phyloP scores from a whole-genome alignment of 768 basidiomycete species.

The Grammothele lineata region DNA sequence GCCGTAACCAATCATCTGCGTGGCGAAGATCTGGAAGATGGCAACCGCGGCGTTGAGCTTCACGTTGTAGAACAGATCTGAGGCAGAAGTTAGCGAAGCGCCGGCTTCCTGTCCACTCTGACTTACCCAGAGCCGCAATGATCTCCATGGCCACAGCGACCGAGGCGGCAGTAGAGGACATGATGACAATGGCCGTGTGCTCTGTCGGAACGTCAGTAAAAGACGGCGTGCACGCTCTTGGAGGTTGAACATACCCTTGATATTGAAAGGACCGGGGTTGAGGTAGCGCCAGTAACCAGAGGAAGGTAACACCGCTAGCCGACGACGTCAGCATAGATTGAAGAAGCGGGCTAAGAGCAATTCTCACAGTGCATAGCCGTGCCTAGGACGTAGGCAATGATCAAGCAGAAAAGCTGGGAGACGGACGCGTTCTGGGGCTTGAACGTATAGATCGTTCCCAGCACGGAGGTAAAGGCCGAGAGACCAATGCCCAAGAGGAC shows the following conservation, averaged over 20 bases:
- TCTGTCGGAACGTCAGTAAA: too few relatives aligned
- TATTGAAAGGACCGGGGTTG: conserved; percentile 63
- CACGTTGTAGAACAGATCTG: conserved; percentile 50
- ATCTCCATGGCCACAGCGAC: conserved; percentile 57
- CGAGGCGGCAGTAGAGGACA: conserved; percentile 54
- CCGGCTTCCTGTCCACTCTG: not conserved
- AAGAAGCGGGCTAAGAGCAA: conserved; percentile 23
- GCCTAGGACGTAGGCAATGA: conserved; percentile 52
- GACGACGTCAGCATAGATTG: not conserved
- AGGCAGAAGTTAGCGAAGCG: not conserved
- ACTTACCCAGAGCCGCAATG: conserved; percentile 51
- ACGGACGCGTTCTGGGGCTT: conserved; percentile 44
- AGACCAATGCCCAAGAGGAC: conserved; percentile 46
- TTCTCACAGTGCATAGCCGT: conserved; percentile 44
- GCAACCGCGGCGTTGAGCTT: conserved; percentile 45
- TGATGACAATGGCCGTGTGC: conserved; percentile 60
- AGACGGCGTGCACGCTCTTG: too few relatives aligned
- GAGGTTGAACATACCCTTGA: conserved; percentile 39
- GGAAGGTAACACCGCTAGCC: conserved; percentile 36
- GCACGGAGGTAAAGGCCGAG: conserved; percentile 43
- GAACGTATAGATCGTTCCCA: conserved; percentile 33
- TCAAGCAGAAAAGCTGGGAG: conserved; percentile 51
- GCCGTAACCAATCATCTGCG: conserved; percentile 35
- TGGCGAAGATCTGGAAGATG: conserved; percentile 53
- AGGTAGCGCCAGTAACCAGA: conserved; percentile 49